phyloP scores from a whole-genome alignment of 495 filamentous ascomycete species.

The Tuber aestivum region DNA sequence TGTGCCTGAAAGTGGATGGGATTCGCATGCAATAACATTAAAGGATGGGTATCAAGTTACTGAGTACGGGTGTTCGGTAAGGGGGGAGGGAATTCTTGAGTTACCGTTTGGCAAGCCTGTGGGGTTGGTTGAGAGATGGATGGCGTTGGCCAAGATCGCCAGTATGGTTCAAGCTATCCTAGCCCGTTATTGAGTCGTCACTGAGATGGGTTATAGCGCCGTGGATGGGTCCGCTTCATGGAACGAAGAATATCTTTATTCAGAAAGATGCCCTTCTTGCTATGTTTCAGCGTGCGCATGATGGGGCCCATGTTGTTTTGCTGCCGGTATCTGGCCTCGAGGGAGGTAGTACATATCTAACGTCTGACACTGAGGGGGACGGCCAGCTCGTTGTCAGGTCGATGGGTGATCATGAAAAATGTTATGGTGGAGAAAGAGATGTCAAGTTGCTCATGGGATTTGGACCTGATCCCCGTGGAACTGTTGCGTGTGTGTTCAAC shows the following conservation, averaged over 20 bases:
- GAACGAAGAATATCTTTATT: slow-evolving; percentile 56
- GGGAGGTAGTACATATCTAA: slow-evolving; percentile 63
- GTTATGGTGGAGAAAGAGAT: slow-evolving; percentile 45
- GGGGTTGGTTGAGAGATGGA: slow-evolving; percentile 22
- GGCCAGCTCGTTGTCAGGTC: slow-evolving; percentile 62
- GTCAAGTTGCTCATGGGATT: slow-evolving; percentile 64
- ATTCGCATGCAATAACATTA: not conserved
- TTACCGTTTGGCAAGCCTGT: slow-evolving; percentile 22
- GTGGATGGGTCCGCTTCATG: slow-evolving; percentile 87
- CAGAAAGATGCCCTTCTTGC: slow-evolving; percentile 73
- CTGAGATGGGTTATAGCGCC: slow-evolving; percentile 54
- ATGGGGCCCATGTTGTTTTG: slow-evolving; percentile 69
- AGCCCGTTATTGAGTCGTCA: not conserved
- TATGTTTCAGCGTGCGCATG: slow-evolving; percentile 63
- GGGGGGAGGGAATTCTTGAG: not conserved
- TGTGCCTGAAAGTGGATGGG: not conserved
- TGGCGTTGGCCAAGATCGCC: slow-evolving; percentile 30
- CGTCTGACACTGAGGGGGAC: slow-evolving; percentile 51
- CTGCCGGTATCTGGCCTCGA: slow-evolving; percentile 75
- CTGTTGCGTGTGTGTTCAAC: slow-evolving; percentile 71
- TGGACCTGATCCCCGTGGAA: slow-evolving; percentile 64
- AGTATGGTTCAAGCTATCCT: slow-evolving; percentile 10
- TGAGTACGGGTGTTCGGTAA: not conserved
- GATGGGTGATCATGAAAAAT: slow-evolving; percentile 54
- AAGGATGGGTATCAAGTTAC: not conserved